Percentiles rank a stretch among this genome's conserved stretches.
phyloP scores from a whole-genome alignment of 805 yeast genomes.

The Wickerhamiella sergipiensis region DNA sequence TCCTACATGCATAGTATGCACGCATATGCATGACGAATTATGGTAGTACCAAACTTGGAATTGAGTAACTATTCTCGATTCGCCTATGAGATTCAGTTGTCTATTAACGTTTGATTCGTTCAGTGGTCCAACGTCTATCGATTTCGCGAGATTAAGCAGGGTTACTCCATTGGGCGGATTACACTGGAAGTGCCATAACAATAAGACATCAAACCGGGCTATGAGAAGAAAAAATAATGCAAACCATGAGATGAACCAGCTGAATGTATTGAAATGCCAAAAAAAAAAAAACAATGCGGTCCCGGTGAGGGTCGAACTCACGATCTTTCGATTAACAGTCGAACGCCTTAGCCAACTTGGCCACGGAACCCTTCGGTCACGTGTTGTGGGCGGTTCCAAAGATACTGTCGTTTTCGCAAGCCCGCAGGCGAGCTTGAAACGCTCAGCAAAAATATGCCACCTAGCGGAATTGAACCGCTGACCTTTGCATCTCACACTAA shows the following conservation, averaged over 20 bases:
- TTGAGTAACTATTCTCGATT: too few relatives aligned
- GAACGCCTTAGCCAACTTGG: conserved; percentile 22
- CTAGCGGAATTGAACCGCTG: conserved; percentile 28
- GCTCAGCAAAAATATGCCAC: conserved; percentile 17
- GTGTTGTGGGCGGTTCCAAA: background rate
- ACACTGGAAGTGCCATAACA: too few relatives aligned
- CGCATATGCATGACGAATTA: background rate
- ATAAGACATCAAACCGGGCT: too few relatives aligned
- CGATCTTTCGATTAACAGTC: conserved; percentile 21
- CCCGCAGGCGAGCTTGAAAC: too few relatives aligned
- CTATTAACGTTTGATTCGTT: too few relatives aligned
- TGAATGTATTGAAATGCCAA: too few relatives aligned
- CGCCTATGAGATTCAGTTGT: too few relatives aligned
- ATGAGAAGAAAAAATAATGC: too few relatives aligned
- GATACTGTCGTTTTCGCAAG: background rate
- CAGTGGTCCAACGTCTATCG: too few relatives aligned
- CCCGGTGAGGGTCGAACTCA: conserved; percentile 21
- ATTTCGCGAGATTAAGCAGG: too few relatives aligned
- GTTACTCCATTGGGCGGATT: too few relatives aligned
- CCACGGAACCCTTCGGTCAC: conserved; percentile 8
- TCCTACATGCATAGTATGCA: background rate
- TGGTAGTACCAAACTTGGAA: background rate
- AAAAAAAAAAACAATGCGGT: conserved; percentile 12
- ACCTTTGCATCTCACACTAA: conserved; percentile 22
- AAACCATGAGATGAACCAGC: too few relatives aligned